These are phyloP conservation scores for Naematelia encephala DNA, from an alignment of 768 basidiomycete species.

Conservation along the genomic window DNA sequence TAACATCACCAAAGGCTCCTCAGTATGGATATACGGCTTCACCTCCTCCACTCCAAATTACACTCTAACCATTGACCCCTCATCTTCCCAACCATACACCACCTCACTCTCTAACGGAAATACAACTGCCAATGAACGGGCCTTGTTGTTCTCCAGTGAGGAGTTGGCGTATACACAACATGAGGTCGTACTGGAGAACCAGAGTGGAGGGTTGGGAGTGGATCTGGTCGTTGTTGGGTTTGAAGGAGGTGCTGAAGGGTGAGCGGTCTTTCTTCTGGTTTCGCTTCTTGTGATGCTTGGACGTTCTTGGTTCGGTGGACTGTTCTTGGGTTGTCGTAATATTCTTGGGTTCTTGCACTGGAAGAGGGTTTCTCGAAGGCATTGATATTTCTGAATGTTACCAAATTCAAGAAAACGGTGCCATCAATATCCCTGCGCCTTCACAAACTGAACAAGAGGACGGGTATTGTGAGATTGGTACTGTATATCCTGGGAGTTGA, in stretches of 20 bases:
- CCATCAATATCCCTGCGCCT: too few relatives aligned
- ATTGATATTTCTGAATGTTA: too few relatives aligned
- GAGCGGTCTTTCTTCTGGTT: slow-evolving; percentile 17
- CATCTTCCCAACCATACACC: slow-evolving; percentile 14
- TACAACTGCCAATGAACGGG: slow-evolving; percentile 12
- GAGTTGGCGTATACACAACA: slow-evolving; percentile 29
- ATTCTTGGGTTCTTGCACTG: too few relatives aligned
- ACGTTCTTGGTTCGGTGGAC: too few relatives aligned
- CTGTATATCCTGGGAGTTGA: too few relatives aligned
- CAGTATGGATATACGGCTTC: slow-evolving; percentile 41
- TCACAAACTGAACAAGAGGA: too few relatives aligned
- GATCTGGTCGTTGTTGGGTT: slow-evolving; percentile 36
- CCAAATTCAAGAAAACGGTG: too few relatives aligned
- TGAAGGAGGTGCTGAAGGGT: slow-evolving; percentile 39
- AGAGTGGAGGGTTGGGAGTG: slow-evolving; percentile 33
- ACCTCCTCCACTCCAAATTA: slow-evolving; percentile 23
- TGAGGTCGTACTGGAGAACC: slow-evolving; percentile 29
- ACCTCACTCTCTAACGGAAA: slow-evolving; percentile 14
- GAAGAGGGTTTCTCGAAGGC: too few relatives aligned
- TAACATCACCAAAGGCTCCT: slow-evolving; percentile 30
- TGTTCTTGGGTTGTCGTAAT: too few relatives aligned
- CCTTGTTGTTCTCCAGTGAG: slow-evolving; percentile 23
- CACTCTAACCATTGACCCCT: slow-evolving; percentile 36
- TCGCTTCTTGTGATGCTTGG: too few relatives aligned
- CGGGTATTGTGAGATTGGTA: too few relatives aligned